Conservation (phyloP, 2,329 filamentous ascomycete species). For the Aureobasidium musti region DNA sequence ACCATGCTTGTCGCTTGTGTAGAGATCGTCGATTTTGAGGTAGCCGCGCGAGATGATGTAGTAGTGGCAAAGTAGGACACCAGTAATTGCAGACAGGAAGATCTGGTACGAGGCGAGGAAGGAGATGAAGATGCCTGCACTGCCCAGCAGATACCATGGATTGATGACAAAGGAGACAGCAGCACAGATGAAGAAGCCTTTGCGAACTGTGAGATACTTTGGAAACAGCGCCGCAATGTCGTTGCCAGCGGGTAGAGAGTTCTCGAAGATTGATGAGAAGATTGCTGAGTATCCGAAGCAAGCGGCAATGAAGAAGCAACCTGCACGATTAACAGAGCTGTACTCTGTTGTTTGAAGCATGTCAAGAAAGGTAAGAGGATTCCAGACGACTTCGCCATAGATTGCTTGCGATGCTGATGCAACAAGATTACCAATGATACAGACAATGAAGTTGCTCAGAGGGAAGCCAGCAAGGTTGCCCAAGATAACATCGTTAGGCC, state of each 20-base stretch:
- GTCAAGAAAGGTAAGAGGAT: slow-evolving; percentile 44
- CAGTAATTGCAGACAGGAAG: slow-evolving; percentile 48
- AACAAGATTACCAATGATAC: slow-evolving; percentile 47
- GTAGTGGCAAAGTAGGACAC: slow-evolving; percentile 49
- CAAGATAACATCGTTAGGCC: slow-evolving; percentile 46
- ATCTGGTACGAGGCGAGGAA: slow-evolving; percentile 50
- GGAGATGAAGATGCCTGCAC: slow-evolving; percentile 45
- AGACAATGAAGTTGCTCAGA: slow-evolving; percentile 44
- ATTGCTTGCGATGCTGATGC: slow-evolving; percentile 40
- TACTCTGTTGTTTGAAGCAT: slow-evolving; percentile 37
- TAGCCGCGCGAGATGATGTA: slow-evolving; percentile 47
- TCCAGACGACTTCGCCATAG: slow-evolving; percentile 44
- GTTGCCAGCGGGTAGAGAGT: slow-evolving; percentile 47
- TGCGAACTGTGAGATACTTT: slow-evolving; percentile 46
- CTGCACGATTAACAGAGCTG: slow-evolving; percentile 41
- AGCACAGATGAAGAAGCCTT: slow-evolving; percentile 46
- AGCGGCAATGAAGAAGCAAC: slow-evolving; percentile 47
- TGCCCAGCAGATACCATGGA: slow-evolving; percentile 44
- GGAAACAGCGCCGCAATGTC: slow-evolving; percentile 46
- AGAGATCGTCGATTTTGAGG: slow-evolving; percentile 54
- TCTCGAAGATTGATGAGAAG: slow-evolving; percentile 50
- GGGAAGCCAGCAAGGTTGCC: slow-evolving; percentile 48
- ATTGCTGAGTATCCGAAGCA: slow-evolving; percentile 49
- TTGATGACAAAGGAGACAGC: slow-evolving; percentile 43
- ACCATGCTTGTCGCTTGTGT: slow-evolving; percentile 46